Base-by-base conservation (phyloP, 2,329 filamentous ascomycete species). In the Exophiala mesophila region DNA sequence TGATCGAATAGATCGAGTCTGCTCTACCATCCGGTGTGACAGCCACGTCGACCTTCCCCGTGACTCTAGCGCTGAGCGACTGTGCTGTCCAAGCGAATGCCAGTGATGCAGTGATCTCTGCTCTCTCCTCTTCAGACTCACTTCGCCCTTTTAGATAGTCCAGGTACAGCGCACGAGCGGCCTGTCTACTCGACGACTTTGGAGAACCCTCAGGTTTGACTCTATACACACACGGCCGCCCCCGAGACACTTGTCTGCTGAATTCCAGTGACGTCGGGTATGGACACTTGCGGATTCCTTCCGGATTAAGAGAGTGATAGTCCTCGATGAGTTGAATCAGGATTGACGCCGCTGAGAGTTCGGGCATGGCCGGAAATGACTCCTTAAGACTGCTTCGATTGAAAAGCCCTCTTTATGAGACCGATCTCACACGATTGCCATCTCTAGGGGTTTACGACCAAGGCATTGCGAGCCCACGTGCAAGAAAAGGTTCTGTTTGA, bases 1-100 rank as follows among this genome's bases (percentile, higher is more conserved):
- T 40, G n/a, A 49, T 21, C 2, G 23, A 6, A 15, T 51, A 47
- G 2, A 56, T 41, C 17, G 52, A 45, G 39, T 56, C 53, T 20
- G 53, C 53, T 34, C 47, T 23, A 6, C 53, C 53, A 31, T 53
- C 45, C 10, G 53, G 53, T 2, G 53, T 56, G 19, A 54, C 41
- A 12, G 53, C 53, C 19, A 56, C 52, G 29, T 56, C 53, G 5
- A 54, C 53, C 9, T 50, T 38, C 3, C 21, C 41, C 15, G 28
- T 17, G 10, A 54, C 47, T 7, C 46, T 45, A 7, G 33, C 30
- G 17, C 41, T 30, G 3, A 56, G 40, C 9, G 36, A 41, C 21
- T 52, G 31, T 6, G 38, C 39, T 3, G 49, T 53, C 53, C 53
- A 56, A 19, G 37, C 24, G 36, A 52, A 50, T 24, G 52, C 52